These are phyloP conservation scores for Sphaerulina vaccinii DNA, from an alignment of 2,329 filamentous ascomycete species.

Conservation along the genomic window DNA sequence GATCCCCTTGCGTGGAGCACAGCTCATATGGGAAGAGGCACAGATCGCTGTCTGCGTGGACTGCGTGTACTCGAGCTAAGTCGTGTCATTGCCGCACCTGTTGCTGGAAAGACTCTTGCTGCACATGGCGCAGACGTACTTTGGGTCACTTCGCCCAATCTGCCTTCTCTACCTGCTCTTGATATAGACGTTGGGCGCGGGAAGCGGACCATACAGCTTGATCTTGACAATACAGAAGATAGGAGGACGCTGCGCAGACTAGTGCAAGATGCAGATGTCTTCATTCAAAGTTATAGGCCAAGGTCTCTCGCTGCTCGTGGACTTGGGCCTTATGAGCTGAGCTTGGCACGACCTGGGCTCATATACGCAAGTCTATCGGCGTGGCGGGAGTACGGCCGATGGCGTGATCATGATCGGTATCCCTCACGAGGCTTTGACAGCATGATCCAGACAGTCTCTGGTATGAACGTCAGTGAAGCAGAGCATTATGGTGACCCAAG, in stretches of 20 bases:
- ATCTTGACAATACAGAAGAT: constrained; percentile 33
- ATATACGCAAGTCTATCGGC: constrained; percentile 55
- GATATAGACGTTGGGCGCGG: constrained; percentile 33
- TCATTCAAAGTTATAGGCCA: constrained; percentile 50
- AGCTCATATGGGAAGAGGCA: constrained; percentile 31
- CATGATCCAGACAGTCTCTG: constrained; percentile 55
- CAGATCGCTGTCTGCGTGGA: constrained; percentile 37
- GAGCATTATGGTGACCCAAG: constrained; percentile 45
- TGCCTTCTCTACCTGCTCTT: constrained; percentile 29
- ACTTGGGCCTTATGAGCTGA: constrained; percentile 42
- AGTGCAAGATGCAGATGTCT: constrained; percentile 42
- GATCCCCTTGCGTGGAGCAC: background rate
- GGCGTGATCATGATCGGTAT: constrained; percentile 47
- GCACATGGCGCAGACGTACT: constrained; percentile 35
- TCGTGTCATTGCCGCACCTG: constrained; percentile 34
- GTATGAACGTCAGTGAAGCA: constrained; percentile 58
- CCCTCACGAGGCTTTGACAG: constrained; percentile 59
- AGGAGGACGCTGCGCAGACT: constrained; percentile 33
- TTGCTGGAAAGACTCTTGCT: constrained; percentile 32
- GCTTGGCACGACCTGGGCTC: constrained; percentile 44
- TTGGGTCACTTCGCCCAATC: constrained; percentile 32
- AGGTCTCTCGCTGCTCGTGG: constrained; percentile 49
- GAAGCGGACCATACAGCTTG: constrained; percentile 36
- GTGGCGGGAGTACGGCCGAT: constrained; percentile 39
- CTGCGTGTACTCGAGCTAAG: constrained; percentile 37